A percentile compares a stretch with the other conserved stretches of the same genome.
phyloP scores from a whole-genome alignment of 352 stramenopile genomes.

The Blastocystis sp. region DNA sequence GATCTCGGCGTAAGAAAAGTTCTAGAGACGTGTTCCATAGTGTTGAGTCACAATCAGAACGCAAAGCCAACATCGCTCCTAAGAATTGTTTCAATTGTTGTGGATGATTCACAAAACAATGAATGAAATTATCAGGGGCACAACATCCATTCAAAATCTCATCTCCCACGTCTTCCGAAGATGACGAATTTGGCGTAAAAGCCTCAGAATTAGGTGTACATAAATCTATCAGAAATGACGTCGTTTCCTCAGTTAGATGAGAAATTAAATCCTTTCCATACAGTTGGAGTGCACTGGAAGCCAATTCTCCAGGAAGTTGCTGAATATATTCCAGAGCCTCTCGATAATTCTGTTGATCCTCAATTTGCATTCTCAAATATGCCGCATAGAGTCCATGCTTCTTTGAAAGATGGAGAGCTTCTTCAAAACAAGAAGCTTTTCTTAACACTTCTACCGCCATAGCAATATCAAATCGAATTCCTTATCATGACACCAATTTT shows the following conservation, averaged over 20 bases:
- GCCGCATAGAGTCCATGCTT: constrained; percentile 82
- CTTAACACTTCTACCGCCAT: constrained; percentile 86
- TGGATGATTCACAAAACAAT: constrained; percentile 86
- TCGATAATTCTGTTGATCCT: constrained; percentile 79
- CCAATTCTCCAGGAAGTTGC: constrained; percentile 29
- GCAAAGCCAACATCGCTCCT: constrained; percentile 24
- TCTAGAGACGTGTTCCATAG: constrained; percentile 81
- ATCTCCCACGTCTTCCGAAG: background rate
- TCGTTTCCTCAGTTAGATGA: constrained; percentile 81
- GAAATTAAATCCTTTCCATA: constrained; percentile 84
- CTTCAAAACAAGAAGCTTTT: constrained; percentile 82
- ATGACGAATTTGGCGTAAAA: background rate
- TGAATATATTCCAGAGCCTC: constrained; percentile 86
- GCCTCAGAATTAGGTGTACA: constrained; percentile 73
- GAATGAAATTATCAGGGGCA: constrained; percentile 78
- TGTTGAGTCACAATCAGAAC: constrained; percentile 22
- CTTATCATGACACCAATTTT: constrained; percentile 68
- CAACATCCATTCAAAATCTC: constrained; percentile 58
- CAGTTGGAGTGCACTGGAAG: constrained; percentile 74
- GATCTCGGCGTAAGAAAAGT: constrained; percentile 75
- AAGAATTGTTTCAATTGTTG: constrained; percentile 79
- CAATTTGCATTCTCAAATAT: constrained; percentile 87
- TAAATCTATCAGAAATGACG: constrained; percentile 82
- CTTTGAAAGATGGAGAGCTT: constrained; percentile 82
- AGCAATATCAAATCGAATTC: constrained; percentile 84